A percentile compares a stretch with the other conserved stretches of the same genome.
Conservation (phyloP, 2,329 filamentous ascomycete species). For the Neonectria ditissima region DNA sequence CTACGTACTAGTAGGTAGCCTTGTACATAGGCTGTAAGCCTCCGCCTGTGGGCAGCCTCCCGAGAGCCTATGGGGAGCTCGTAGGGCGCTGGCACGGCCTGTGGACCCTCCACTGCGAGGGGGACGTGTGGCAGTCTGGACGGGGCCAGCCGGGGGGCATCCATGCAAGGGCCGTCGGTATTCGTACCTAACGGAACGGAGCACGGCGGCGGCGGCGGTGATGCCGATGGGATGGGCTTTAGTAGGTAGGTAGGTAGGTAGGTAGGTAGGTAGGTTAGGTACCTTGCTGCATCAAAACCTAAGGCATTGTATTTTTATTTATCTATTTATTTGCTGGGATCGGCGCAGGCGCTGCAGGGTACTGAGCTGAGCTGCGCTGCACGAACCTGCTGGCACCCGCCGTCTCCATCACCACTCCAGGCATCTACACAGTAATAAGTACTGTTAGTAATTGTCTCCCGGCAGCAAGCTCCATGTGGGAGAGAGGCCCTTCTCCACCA, state of each 20-base stretch:
- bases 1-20: slow-evolving; percentile 23
- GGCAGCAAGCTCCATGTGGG: no score
- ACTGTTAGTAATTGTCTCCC: no score
- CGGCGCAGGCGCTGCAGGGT: slow-evolving; percentile 18
- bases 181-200: slow-evolving; percentile 9
- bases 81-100: slow-evolving; percentile 17
- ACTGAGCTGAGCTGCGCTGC: slow-evolving; percentile 19
- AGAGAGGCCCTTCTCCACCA: slow-evolving; percentile 19
- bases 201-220: slow-evolving; percentile 16
- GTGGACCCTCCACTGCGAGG: slow-evolving; percentile 27
- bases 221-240: slow-evolving; percentile 5
- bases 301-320: neutral
- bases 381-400: neutral
- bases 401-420: neutral
- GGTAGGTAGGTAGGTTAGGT: neutral
- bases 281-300: neutral
- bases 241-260: no score
- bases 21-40: slow-evolving; percentile 30
- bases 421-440: no score
- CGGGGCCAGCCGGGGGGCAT: slow-evolving; percentile 22
- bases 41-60: slow-evolving; percentile 19
- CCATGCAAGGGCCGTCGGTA: slow-evolving; percentile 27
- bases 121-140: slow-evolving; percentile 27
- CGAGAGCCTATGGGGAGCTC: slow-evolving; percentile 18
- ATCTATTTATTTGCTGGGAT: slow-evolving; percentile 15